These are phyloP conservation scores for Cyberlindnera misumaiensis DNA, from an alignment of 805 yeast species.

Conservation along the genomic window DNA sequence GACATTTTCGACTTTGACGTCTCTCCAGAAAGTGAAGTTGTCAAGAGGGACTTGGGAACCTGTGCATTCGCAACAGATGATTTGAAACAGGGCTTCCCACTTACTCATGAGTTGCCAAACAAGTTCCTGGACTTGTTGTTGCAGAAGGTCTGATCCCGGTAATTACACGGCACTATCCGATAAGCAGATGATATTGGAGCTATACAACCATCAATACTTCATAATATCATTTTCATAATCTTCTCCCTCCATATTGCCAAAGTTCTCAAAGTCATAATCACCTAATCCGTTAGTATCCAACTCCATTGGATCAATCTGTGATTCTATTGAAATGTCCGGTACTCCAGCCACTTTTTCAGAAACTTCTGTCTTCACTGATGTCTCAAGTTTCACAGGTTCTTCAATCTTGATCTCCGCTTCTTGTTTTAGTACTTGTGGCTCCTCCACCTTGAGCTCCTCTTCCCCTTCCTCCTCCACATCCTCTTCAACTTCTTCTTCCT, in stretches of 20 bases:
- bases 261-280: constrained; percentile 14
- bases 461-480: constrained; percentile 8
- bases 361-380: background rate
- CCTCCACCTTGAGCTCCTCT: background rate
- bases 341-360: background rate
- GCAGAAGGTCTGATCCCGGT: too few relatives aligned
- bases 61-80: constrained; percentile 31
- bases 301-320: constrained; percentile 5
- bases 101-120: constrained; percentile 14
- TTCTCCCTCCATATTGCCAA: constrained; percentile 12
- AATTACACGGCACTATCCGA: too few relatives aligned
- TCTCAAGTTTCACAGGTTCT: background rate
- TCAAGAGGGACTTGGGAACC: constrained; percentile 27
- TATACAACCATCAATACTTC: constrained; percentile 8
- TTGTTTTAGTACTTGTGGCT: background rate
- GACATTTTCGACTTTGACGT: constrained; percentile 46
- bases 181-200: too few relatives aligned
- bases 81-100: constrained; percentile 5
- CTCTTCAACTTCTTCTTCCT: constrained; percentile 2
- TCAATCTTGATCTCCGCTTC: background rate
- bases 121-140: constrained; percentile 9
- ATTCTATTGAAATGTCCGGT: background rate
- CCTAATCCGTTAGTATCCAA: constrained; percentile 8
- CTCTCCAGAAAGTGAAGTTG: constrained; percentile 30
- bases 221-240: constrained; percentile 13